Evolutionary conservation across 2,329 filamentous ascomycete genomes (phyloP).

Genomic region (Paecilomyces niveus): DNA sequence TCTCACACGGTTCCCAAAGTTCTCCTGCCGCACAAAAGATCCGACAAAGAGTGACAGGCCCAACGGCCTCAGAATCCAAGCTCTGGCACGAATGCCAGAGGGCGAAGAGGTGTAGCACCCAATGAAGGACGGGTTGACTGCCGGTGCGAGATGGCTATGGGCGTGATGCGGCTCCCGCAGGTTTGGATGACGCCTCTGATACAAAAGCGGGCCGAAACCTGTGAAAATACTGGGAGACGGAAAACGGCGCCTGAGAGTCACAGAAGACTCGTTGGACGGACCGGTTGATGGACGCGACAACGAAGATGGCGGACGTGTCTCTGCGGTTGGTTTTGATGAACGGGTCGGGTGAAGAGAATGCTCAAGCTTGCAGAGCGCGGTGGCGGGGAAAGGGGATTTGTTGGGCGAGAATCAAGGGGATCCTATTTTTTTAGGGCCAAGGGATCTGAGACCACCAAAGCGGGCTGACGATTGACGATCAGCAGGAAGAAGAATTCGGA

Average conservation of each 20-base stretch:
- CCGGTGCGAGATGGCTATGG: constrained; percentile 10
- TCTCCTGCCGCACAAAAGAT: constrained; percentile 12
- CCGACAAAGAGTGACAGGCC: constrained; percentile 17
- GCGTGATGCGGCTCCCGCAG: constrained; percentile 13
- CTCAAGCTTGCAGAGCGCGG: constrained; percentile 3
- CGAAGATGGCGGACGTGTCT: background rate
- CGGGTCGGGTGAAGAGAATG: constrained; percentile 13
- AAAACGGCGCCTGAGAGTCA: constrained; percentile 1
- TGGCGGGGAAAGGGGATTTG: constrained; percentile 4
- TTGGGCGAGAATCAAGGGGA: constrained; percentile 15
- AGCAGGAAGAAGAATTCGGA: background rate
- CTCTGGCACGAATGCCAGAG: constrained; percentile 20
- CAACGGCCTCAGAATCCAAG: constrained; percentile 18
- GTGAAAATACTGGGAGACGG: background rate
- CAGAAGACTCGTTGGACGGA: constrained; percentile 3
- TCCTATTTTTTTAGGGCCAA: constrained; percentile 7
- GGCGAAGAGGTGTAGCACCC: constrained; percentile 11
- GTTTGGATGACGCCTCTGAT: constrained; percentile 4
- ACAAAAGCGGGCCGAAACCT: constrained; percentile 1
- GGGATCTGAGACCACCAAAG: constrained; percentile 5
- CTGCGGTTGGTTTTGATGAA: background rate
- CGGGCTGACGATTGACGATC: constrained; percentile 2
- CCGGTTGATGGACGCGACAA: constrained; percentile 7
- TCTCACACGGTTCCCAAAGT: constrained; percentile 21
- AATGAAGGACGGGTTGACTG: constrained; percentile 10